A percentile compares a stretch with the other conserved stretches of the same genome.
phyloP scores from a whole-genome alignment of 2,329 filamentous ascomycete species.

The Colletotrichum sp. region DNA sequence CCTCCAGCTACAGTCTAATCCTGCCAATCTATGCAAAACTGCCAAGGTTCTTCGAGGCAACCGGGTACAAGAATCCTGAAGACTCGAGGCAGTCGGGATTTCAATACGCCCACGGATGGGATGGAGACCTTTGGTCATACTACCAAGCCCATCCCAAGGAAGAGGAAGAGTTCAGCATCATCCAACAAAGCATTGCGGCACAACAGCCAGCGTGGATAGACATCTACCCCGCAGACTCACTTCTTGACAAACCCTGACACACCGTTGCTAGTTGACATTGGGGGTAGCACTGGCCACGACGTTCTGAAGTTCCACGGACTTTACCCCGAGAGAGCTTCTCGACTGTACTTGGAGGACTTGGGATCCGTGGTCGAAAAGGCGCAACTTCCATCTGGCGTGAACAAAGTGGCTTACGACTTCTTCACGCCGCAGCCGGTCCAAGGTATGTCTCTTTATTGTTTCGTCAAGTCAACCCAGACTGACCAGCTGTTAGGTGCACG shows the following conservation, averaged over 20 bases:
- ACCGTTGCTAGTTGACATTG: background rate
- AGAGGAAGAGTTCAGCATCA: background rate
- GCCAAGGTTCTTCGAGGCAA: background rate
- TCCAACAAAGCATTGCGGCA: background rate
- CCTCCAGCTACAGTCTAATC: background rate
- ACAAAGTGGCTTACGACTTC: slow-evolving; percentile 34
- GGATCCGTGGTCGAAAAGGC: background rate
- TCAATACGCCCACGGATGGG: background rate
- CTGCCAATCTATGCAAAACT: background rate
- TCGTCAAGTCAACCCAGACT: fast-evolving
- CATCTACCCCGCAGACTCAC: background rate
- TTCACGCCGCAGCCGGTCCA: slow-evolving; percentile 38
- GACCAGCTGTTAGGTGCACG: slow-evolving; percentile 33
- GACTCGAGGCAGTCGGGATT: background rate
- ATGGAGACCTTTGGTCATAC: background rate
- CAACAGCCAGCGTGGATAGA: background rate
- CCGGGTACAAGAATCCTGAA: background rate
- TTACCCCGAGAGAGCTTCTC: background rate
- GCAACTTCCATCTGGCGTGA: background rate
- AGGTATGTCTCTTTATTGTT: background rate
- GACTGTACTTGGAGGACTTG: background rate
- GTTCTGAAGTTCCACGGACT: background rate
- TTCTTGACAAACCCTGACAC: background rate
- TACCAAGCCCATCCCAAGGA: background rate
- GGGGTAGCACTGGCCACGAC: background rate